Conservation (phyloP, 2,329 filamentous ascomycete species). For the Aspergillus versicolor region DNA sequence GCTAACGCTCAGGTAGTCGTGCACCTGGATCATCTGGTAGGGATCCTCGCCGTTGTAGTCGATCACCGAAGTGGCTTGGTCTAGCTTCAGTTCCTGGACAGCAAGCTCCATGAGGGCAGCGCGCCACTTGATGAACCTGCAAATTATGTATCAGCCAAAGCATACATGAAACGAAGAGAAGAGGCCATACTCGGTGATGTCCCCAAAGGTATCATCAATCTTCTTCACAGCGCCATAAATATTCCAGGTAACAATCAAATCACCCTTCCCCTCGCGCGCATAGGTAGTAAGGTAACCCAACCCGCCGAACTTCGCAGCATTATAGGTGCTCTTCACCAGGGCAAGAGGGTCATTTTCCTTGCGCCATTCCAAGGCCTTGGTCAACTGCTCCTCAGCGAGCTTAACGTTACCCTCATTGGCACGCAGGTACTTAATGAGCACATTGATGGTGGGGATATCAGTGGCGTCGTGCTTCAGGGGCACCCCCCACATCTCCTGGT, state of each 20-base stretch:
- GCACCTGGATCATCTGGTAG: constrained; percentile 88
- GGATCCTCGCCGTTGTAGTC: constrained; percentile 65
- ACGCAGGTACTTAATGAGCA: constrained; percentile 90
- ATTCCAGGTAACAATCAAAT: constrained; percentile 80
- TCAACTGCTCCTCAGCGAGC: constrained; percentile 75
- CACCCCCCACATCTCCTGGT: constrained; percentile 87
- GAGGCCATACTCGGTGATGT: constrained; percentile 70
- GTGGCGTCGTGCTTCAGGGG: constrained; percentile 51
- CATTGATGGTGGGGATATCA: constrained; percentile 74
- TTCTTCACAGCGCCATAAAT: constrained; percentile 87
- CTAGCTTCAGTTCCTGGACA: constrained; percentile 70
- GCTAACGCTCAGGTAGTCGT: constrained; percentile 86
- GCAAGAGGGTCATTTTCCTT: constrained; percentile 71
- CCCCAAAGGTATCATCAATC: constrained; percentile 75
- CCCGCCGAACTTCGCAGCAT: constrained; percentile 68
- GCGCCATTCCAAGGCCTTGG: constrained; percentile 78
- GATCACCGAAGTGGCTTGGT: constrained; percentile 68
- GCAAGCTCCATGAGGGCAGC: constrained; percentile 87
- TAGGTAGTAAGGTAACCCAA: constrained; percentile 81
- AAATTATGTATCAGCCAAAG: neutral
- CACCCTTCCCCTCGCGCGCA: constrained; percentile 49
- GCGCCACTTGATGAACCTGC: constrained; percentile 84
- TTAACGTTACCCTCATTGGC: constrained; percentile 77
- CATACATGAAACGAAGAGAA: neutral
- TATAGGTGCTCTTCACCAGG: constrained; percentile 58